Conservation (phyloP, 352 stramenopile species). For the Phytopythium chamaehyphon region DNA sequence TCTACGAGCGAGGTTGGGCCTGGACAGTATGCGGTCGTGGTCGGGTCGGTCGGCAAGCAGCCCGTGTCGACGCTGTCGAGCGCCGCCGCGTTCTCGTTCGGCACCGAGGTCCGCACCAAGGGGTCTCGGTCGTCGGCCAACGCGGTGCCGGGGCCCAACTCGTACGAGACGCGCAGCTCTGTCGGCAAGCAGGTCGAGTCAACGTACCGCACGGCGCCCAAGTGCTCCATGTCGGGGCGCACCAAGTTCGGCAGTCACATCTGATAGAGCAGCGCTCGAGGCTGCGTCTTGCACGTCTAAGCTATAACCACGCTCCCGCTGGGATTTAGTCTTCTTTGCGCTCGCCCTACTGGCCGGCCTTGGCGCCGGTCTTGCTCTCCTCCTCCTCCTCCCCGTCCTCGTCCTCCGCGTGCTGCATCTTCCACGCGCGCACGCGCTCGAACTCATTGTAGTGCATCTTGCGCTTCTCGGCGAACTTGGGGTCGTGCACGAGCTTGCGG, state of each 20-base stretch:
- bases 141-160: conserved; percentile 31
- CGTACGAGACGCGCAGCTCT: conserved; percentile 56
- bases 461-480: conserved; percentile 64
- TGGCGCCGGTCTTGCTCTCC: conserved; percentile 15
- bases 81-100: conserved; percentile 64
- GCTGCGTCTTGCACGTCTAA: neutral
- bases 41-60: conserved; percentile 62
- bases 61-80: conserved; percentile 55
- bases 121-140: conserved; percentile 19
- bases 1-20: conserved; percentile 56
- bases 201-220: conserved; percentile 55
- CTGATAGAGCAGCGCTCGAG: conserved; percentile 20
- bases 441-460: conserved; percentile 87
- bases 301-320: neutral
- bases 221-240: conserved; percentile 70
- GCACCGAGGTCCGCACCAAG: conserved; percentile 50
- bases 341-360: conserved; percentile 10
- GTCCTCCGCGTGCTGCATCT: conserved; percentile 43
- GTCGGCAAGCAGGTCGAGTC: conserved; percentile 66
- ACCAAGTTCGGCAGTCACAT: conserved; percentile 80
- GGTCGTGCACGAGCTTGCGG: conserved; percentile 66
- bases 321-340: neutral
- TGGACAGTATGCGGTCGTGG: conserved; percentile 67
- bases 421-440: conserved; percentile 63
- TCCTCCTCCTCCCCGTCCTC: conserved; percentile 43